These are phyloP conservation scores for Pichia paraexigua DNA, from an alignment of 805 yeast species.

Conservation along the genomic window DNA sequence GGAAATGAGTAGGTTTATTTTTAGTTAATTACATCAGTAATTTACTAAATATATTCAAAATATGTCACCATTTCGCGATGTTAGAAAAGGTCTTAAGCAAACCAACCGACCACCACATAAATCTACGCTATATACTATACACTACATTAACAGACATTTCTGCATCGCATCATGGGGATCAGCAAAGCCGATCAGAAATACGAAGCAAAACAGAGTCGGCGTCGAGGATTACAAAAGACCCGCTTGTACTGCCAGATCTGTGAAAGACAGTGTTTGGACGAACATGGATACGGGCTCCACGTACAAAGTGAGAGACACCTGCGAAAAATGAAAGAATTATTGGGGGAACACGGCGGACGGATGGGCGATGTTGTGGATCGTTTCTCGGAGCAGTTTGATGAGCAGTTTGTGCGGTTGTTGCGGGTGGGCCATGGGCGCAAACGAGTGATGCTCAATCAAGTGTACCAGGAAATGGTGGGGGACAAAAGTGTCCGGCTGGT, in stretches of 20 bases:
- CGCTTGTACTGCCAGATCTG: slow-evolving; percentile 89
- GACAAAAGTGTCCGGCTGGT: slow-evolving; percentile 67
- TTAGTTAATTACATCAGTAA: too few relatives aligned
- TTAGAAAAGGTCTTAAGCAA: too few relatives aligned
- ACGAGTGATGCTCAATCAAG: slow-evolving; percentile 67
- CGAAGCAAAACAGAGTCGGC: slow-evolving; percentile 53
- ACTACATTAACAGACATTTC: too few relatives aligned
- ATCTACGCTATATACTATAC: too few relatives aligned
- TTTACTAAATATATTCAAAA: too few relatives aligned
- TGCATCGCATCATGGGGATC: not conserved
- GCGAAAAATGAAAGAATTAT: slow-evolving; percentile 39
- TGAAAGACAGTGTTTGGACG: slow-evolving; percentile 89
- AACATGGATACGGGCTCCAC: slow-evolving; percentile 91
- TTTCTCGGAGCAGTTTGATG: slow-evolving; percentile 52
- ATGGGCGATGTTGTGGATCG: slow-evolving; percentile 35
- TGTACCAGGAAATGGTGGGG: slow-evolving; percentile 82
- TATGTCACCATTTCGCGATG: too few relatives aligned
- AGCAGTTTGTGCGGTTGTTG: slow-evolving; percentile 57
- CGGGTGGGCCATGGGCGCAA: slow-evolving; percentile 75
- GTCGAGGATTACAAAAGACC: slow-evolving; percentile 79
- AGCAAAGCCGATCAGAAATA: slow-evolving; percentile 9
- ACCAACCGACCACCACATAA: too few relatives aligned
- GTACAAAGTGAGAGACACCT: slow-evolving; percentile 73
- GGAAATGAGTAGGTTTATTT: too few relatives aligned
- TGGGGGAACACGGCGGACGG: slow-evolving; percentile 36